A percentile compares a stretch with the other conserved stretches of the same genome.
Evolutionary conservation across 1,284 basidiomycete species (phyloP).

Genomic region (Schizophyllum commune): DNA sequence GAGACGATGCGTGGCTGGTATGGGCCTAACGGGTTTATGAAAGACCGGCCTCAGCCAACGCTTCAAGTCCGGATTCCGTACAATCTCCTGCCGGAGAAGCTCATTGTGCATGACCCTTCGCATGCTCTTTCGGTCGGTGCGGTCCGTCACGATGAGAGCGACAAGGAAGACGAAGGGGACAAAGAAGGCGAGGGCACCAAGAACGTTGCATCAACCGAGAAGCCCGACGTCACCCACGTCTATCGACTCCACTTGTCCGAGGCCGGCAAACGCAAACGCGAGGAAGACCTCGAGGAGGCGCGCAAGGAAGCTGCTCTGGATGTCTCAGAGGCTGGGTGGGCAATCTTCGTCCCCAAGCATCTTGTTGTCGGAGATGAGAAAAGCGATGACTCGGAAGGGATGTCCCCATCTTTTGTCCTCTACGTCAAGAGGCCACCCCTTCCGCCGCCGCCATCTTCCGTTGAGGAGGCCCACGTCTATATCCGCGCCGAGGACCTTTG

Average conservation of each 20-base stretch:
- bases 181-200: slow-evolving; percentile 1
- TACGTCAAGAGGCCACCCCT: slow-evolving; percentile 6
- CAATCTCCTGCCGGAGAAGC: slow-evolving; percentile 26
- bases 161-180: slow-evolving; percentile 8
- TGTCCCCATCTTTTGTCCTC: slow-evolving; percentile 17
- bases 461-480: slow-evolving; percentile 33
- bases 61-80: slow-evolving; percentile 26
- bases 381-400: slow-evolving; percentile 1
- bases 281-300: slow-evolving; percentile 5
- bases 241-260: slow-evolving; percentile 13
- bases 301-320: not conserved
- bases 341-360: too few species aligned
- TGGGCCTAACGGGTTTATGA: not conserved
- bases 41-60: slow-evolving; percentile 4
- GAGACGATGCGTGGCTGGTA: not conserved
- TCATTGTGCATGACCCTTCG: slow-evolving; percentile 29
- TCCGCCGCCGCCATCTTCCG: slow-evolving; percentile 6
- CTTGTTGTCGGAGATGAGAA: too few species aligned
- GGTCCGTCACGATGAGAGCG: not conserved
- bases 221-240: slow-evolving; percentile 7
- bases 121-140: slow-evolving; percentile 15
- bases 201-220: not conserved
- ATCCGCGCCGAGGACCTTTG: slow-evolving; percentile 22
- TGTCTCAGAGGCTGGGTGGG: too few species aligned
- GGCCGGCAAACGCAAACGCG: slow-evolving; percentile 4